Evolutionary conservation across 2,329 filamentous ascomycete genomes (phyloP).

Genomic region (Pseudomassariella vexata): DNA sequence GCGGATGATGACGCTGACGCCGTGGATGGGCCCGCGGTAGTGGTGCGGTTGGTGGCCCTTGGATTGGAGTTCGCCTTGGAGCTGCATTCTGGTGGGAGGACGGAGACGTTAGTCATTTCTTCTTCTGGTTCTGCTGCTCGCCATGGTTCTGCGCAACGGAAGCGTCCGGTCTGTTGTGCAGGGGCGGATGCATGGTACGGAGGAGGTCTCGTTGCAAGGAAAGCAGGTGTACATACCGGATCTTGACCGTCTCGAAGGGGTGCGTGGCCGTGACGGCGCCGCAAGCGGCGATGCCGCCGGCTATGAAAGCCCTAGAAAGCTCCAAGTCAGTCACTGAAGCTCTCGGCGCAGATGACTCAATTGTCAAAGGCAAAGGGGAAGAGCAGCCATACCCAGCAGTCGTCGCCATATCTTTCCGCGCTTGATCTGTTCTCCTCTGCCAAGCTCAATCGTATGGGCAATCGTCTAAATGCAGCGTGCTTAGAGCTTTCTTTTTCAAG

Average conservation of each 20-base stretch:
- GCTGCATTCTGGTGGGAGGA: slow-evolving; percentile 63
- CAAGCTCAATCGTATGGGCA: too few relatives aligned
- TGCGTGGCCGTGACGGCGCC: slow-evolving; percentile 97
- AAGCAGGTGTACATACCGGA: slow-evolving; percentile 56
- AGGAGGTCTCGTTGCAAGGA: too few relatives aligned
- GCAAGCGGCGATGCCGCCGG: slow-evolving; percentile 93
- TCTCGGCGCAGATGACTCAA: too few relatives aligned
- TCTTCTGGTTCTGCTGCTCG: too few relatives aligned
- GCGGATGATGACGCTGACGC: slow-evolving; percentile 79
- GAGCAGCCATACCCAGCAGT: slow-evolving; percentile 5
- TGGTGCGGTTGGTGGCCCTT: slow-evolving; percentile 80
- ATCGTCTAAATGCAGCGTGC: too few relatives aligned
- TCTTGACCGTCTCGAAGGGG: slow-evolving; percentile 98
- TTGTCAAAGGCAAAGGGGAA: too few relatives aligned
- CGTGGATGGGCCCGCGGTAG: slow-evolving; percentile 89
- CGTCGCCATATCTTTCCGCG: slow-evolving; percentile 7
- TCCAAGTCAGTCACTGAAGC: background rate
- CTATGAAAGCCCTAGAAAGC: slow-evolving; percentile 80
- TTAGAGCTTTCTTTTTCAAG: too few relatives aligned
- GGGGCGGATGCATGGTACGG: too few relatives aligned
- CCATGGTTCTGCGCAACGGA: background rate
- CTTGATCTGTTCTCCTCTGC: too few relatives aligned
- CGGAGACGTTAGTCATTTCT: background rate
- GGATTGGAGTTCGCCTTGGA: slow-evolving; percentile 90
- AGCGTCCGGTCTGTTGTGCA: background rate